phyloP scores from a whole-genome alignment of 1,139 yeast species.

The Sugiyamaella castrensis region DNA sequence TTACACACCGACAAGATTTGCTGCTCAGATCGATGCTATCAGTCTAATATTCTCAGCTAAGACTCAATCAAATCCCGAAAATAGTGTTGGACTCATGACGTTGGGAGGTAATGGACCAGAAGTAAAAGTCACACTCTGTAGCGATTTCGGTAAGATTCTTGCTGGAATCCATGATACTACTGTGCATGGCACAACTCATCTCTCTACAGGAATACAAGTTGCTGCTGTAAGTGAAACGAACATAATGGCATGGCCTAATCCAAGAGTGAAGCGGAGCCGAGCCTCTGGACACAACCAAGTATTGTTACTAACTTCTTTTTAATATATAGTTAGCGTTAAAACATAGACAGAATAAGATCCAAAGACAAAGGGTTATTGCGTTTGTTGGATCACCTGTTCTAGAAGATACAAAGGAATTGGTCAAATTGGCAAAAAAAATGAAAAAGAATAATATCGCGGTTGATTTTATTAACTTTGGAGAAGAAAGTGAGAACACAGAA shows the following conservation, averaged over 20 bases:
- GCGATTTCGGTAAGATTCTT: constrained; percentile 81
- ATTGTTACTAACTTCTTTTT: constrained; percentile 3
- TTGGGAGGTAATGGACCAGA: constrained; percentile 83
- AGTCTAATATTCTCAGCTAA: constrained; percentile 84
- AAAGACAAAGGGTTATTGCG: constrained; percentile 83
- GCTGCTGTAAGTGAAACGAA: constrained; percentile 62
- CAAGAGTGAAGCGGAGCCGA: too few species aligned
- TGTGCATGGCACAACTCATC: constrained; percentile 65
- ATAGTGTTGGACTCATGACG: constrained; percentile 85
- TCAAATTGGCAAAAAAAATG: constrained; percentile 84
- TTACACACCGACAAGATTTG: constrained; percentile 82
- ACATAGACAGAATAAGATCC: constrained; percentile 93
- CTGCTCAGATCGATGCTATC: constrained; percentile 92
- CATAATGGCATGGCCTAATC: too few species aligned
- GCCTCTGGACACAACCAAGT: not conserved
- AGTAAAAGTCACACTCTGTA: constrained; percentile 82
- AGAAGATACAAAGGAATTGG: constrained; percentile 70
- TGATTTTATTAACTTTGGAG: constrained; percentile 91
- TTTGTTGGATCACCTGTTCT: constrained; percentile 86
- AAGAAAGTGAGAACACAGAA: constrained; percentile 70
- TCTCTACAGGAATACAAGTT: constrained; percentile 85
- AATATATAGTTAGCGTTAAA: constrained; percentile 63
- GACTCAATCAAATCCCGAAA: constrained; percentile 87
- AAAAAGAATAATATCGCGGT: constrained; percentile 91
- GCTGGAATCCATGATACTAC: constrained; percentile 85